Evolutionary conservation across 2,329 filamentous ascomycete genomes (phyloP).

Genomic region (Trichoderma sp.): DNA sequence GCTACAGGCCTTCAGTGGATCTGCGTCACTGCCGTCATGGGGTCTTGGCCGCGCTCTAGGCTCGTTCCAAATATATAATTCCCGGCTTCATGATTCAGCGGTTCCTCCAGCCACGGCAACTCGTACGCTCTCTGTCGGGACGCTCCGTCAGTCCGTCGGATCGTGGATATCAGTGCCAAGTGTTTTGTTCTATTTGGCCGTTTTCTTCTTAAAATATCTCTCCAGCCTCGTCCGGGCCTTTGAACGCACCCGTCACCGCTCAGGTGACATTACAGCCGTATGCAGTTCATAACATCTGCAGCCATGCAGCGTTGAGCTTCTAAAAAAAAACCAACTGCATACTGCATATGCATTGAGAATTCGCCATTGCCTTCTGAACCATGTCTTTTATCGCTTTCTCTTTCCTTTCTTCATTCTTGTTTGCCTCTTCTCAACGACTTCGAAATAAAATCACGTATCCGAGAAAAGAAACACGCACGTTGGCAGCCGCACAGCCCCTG

Average conservation of each 20-base stretch:
- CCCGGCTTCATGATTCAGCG: not conserved
- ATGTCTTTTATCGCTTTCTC: not conserved
- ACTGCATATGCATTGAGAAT: not conserved
- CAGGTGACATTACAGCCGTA: constrained; percentile 2
- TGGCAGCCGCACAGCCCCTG: not conserved
- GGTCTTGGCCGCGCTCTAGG: not conserved
- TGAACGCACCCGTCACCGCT: not conserved
- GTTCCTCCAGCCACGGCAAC: not conserved
- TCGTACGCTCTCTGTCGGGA: not conserved
- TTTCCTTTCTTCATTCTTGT: not conserved
- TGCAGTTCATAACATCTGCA: constrained; percentile 17
- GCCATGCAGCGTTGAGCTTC: constrained; percentile 16
- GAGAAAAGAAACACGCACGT: not conserved
- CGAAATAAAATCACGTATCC: not conserved
- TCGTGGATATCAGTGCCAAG: not conserved
- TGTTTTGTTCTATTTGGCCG: not conserved
- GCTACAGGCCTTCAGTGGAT: not conserved
- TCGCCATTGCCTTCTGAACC: not conserved
- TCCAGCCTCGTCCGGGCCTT: not conserved
- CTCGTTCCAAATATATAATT: constrained; percentile 9
- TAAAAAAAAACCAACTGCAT: constrained; percentile 13
- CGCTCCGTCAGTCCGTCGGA: not conserved
- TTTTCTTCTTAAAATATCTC: constrained; percentile 12
- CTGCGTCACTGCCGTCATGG: not conserved
- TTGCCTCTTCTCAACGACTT: not conserved